phyloP scores from a whole-genome alignment of 2,329 filamentous ascomycete genomes.

The Microdochium paspali region DNA sequence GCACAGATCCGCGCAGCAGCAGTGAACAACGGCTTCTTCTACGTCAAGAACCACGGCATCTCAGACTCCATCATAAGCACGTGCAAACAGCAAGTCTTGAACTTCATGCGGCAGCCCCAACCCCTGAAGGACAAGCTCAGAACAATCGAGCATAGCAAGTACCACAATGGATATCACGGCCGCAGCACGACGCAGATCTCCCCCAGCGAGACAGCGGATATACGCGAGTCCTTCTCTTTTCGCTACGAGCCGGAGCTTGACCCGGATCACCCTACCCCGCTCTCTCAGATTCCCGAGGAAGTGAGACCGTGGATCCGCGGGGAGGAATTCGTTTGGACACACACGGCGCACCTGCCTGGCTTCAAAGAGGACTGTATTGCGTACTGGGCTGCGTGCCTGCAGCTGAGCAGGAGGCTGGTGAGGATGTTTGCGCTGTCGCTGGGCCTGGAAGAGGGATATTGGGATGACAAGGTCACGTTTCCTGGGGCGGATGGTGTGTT shows the following conservation, averaged over 20 bases:
- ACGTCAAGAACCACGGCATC: slow-evolving; percentile 41
- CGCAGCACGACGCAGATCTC: slow-evolving; percentile 35
- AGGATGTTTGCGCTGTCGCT: slow-evolving; percentile 45
- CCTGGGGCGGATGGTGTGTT: slow-evolving; percentile 34
- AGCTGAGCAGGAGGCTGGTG: slow-evolving; percentile 39
- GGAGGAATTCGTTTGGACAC: slow-evolving; percentile 44
- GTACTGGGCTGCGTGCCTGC: slow-evolving; percentile 39
- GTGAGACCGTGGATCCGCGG: slow-evolving; percentile 29
- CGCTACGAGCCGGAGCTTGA: slow-evolving; percentile 44
- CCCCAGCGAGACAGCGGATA: slow-evolving; percentile 36
- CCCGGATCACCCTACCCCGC: slow-evolving; percentile 28
- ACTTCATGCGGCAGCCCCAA: slow-evolving; percentile 38
- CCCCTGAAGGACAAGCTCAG: slow-evolving; percentile 30
- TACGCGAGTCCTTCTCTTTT: slow-evolving; percentile 41
- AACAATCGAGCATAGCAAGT: slow-evolving; percentile 24
- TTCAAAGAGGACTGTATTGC: slow-evolving; percentile 36
- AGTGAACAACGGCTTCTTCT: slow-evolving; percentile 45
- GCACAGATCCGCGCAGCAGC: slow-evolving; percentile 32
- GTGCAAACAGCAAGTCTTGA: slow-evolving; percentile 19
- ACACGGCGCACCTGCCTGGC: slow-evolving; percentile 32
- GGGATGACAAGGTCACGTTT: slow-evolving; percentile 42
- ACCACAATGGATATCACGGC: slow-evolving; percentile 37
- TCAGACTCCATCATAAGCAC: slow-evolving; percentile 20
- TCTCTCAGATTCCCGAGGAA: slow-evolving; percentile 30
- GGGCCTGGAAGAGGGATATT: slow-evolving; percentile 41